Percentiles rank a stretch among this genome's conserved stretches.
Evolutionary conservation across 768 basidiomycete species (phyloP).

Genomic region (Lactarius deliciosus): DNA sequence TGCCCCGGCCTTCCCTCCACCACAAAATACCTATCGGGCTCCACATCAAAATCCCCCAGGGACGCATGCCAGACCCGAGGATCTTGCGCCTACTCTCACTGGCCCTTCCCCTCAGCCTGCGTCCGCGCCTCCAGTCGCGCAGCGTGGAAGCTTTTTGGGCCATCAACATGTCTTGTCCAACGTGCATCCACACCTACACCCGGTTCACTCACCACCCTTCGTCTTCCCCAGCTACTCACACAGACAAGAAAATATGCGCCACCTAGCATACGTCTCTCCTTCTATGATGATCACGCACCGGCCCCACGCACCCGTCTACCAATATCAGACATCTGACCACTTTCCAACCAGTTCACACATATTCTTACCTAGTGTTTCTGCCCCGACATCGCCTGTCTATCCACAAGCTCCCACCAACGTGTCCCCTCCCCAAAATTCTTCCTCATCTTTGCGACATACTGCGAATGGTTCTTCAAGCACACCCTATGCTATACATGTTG

Average conservation of each 20-base stretch:
- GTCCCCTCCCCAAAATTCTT: conserved; percentile 32
- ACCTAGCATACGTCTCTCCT: conserved; percentile 30
- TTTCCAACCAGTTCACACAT: conserved; percentile 34
- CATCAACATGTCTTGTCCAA: conserved; percentile 14
- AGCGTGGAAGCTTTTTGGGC: conserved; percentile 11
- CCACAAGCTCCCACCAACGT: conserved; percentile 25
- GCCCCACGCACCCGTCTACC: conserved; percentile 40
- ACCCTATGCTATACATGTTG: conserved; percentile 30
- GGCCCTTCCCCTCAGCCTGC: conserved; percentile 29
- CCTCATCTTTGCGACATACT: no score
- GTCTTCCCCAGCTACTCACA: conserved; percentile 11
- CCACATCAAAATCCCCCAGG: conserved; percentile 1
- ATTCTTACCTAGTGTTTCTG: conserved; percentile 27
- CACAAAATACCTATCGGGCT: neutral
- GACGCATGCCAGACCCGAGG: neutral
- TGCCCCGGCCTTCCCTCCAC: conserved; percentile 19
- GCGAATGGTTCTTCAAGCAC: neutral
- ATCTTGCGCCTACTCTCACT: conserved; percentile 14
- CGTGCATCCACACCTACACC: conserved; percentile 8
- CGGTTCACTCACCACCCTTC: conserved; percentile 17
- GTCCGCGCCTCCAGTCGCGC: conserved; percentile 28
- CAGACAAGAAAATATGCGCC: conserved; percentile 14
- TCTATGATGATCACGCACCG: conserved; percentile 41
- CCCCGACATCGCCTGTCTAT: conserved; percentile 18
- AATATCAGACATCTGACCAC: conserved; percentile 41